Conservation (phyloP, 768 basidiomycete species). For the Lactifluus echinatus region DNA sequence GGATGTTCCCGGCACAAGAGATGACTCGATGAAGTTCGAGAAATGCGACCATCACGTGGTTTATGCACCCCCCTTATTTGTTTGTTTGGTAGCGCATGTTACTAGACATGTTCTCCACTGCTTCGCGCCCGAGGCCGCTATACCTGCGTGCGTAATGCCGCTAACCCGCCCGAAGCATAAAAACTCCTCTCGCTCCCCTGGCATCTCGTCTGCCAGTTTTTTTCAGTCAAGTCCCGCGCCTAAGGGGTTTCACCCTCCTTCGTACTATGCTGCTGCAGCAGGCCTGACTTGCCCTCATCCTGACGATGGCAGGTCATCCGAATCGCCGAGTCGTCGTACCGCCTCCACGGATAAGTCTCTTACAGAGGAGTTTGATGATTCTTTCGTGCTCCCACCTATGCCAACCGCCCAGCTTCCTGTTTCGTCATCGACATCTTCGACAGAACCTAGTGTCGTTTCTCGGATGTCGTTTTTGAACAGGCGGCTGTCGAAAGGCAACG, state of each 20-base stretch:
- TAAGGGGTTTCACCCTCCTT: slow-evolving; percentile 28
- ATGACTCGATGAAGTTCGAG: too few relatives aligned
- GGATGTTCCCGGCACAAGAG: not conserved
- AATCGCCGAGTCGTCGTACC: not conserved
- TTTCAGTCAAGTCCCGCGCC: slow-evolving; percentile 15
- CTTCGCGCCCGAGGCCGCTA: not conserved
- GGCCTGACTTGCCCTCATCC: slow-evolving; percentile 18
- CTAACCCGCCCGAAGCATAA: slow-evolving; percentile 14
- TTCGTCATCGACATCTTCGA: slow-evolving; percentile 17
- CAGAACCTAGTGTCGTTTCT: slow-evolving; percentile 15
- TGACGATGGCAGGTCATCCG: not conserved
- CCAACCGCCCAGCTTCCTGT: slow-evolving; percentile 14
- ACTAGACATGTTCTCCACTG: not conserved
- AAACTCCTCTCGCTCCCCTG: slow-evolving; percentile 16
- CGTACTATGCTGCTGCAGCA: slow-evolving; percentile 32
- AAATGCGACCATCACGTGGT: too few relatives aligned
- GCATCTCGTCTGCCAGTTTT: slow-evolving; percentile 14
- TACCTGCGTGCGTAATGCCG: slow-evolving; percentile 11
- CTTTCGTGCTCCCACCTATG: slow-evolving; percentile 3
- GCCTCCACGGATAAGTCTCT: not conserved
- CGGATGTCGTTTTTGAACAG: slow-evolving; percentile 18
- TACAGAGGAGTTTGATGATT: not conserved
- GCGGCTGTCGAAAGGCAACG: slow-evolving; percentile 6
- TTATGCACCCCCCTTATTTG: slow-evolving; percentile 12
- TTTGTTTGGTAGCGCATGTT: slow-evolving; percentile 6